These are phyloP conservation scores for Triticum timopheevii DNA, from an alignment of 176 grass and related monocot genomes.

Conservation along the genomic window DNA sequence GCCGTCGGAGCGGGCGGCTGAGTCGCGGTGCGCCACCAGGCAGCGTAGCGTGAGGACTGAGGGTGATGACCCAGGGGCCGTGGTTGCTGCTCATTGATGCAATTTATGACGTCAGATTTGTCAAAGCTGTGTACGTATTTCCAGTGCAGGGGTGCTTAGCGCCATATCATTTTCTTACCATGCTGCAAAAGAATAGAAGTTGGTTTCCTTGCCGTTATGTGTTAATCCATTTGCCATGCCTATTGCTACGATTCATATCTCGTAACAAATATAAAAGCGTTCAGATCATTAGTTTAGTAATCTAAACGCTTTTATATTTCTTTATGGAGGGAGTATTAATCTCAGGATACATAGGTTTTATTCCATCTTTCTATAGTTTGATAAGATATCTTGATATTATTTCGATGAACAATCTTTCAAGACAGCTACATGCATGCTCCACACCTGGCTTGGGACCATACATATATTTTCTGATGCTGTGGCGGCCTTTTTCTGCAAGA, in stretches of 20 bases:
- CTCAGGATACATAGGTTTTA: neutral
- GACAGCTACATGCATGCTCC: neutral
- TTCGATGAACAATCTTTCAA: neutral
- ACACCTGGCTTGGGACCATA: neutral
- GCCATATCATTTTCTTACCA: neutral
- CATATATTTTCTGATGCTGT: neutral
- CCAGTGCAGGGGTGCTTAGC: constrained; percentile 1
- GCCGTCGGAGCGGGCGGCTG: neutral
- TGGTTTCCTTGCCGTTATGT: too few species aligned
- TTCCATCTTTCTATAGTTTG: neutral
- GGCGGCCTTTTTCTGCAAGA: neutral
- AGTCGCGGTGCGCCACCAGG: neutral
- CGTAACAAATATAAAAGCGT: too few species aligned
- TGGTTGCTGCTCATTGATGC: neutral
- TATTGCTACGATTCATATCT: neutral
- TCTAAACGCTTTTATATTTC: too few species aligned
- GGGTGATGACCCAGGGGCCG: neutral
- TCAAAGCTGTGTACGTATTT: neutral
- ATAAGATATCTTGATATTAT: neutral
- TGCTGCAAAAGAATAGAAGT: neutral
- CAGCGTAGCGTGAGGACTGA: neutral
- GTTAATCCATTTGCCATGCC: too few species aligned
- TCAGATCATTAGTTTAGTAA: rapidly evolving
- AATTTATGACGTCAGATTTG: constrained; percentile 7
- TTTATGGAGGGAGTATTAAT: neutral